These are phyloP conservation scores for Crithidia mellificae DNA, from an alignment of 208 protist genomes.

Conservation along the genomic window DNA sequence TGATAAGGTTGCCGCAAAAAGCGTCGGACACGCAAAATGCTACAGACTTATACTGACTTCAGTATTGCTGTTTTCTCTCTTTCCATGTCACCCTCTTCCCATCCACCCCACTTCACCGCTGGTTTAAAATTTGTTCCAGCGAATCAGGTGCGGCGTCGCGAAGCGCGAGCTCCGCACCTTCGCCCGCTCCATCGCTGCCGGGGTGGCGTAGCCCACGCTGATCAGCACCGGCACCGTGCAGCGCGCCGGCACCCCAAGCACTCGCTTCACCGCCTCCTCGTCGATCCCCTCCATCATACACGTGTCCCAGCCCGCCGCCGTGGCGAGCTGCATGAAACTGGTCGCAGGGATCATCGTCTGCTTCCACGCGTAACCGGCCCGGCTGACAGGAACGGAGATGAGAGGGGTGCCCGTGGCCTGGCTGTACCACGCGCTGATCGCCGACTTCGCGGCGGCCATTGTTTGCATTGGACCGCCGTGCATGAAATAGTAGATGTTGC, in stretches of 20 bases:
- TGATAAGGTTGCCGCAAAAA: too few species aligned
- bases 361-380: constrained; percentile 86
- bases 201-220: constrained; percentile 65
- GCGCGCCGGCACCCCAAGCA: constrained; percentile 64
- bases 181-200: constrained; percentile 18
- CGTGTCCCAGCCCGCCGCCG: constrained; percentile 65
- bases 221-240: constrained; percentile 84
- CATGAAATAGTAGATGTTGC: constrained; percentile 75
- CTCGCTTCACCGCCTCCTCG: constrained; percentile 63
- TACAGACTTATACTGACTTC: too few species aligned
- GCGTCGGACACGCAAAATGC: too few species aligned
- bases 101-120: too few species aligned
- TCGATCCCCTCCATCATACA: constrained; percentile 89
- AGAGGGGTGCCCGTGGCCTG: constrained; percentile 50
- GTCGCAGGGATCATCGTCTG: constrained; percentile 85
- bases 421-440: constrained; percentile 63
- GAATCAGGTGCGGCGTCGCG: constrained; percentile 44
- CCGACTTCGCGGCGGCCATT: constrained; percentile 57
- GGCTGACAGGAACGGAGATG: constrained; percentile 65
- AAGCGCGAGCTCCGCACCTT: constrained; percentile 54
- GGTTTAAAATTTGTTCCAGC: constrained; percentile 58
- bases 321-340: constrained; percentile 70
- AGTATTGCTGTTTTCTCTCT: too few species aligned
- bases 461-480: constrained; percentile 59
- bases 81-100: too few species aligned